A percentile compares a stretch with the other conserved stretches of the same genome.
phyloP scores from a whole-genome alignment of 2,329 filamentous ascomycete genomes.

The Claviceps maximensis region DNA sequence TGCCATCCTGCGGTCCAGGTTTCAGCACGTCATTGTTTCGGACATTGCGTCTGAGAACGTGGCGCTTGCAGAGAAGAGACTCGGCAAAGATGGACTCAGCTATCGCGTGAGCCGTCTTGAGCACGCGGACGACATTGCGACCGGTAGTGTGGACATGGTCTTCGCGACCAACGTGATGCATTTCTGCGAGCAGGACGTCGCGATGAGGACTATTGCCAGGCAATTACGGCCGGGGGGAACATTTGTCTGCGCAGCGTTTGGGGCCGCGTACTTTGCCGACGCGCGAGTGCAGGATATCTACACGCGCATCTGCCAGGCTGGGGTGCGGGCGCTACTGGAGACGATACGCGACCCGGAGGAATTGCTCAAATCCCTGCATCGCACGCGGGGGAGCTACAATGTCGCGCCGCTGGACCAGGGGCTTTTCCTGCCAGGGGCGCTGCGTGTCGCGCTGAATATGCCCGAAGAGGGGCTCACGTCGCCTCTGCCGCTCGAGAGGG shows the following conservation, averaged over 20 bases:
- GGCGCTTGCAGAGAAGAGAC: slow-evolving; percentile 7
- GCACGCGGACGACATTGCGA: slow-evolving; percentile 8
- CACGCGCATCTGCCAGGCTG: not conserved
- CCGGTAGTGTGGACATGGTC: slow-evolving; percentile 8
- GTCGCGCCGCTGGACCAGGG: not conserved
- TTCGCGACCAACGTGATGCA: slow-evolving; percentile 9
- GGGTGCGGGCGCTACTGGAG: not conserved
- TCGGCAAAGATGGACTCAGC: slow-evolving; percentile 7
- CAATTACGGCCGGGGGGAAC: slow-evolving; percentile 10
- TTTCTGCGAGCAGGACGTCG: slow-evolving; percentile 8
- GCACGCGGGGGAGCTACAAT: not conserved
- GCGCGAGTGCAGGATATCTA: slow-evolving; percentile 1
- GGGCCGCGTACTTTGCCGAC: not conserved
- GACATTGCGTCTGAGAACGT: slow-evolving; percentile 12
- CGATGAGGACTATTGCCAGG: slow-evolving; percentile 8
- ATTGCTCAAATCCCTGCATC: not conserved
- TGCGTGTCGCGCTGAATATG: not conserved
- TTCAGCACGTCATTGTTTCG: slow-evolving; percentile 13
- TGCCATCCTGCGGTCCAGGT: slow-evolving; percentile 7
- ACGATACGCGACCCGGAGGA: not conserved
- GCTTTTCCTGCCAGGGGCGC: not conserved
- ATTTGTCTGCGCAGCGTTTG: slow-evolving; percentile 5
- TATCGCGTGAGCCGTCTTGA: slow-evolving; percentile 9
- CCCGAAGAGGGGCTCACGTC: not conserved
- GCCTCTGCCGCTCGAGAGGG: not conserved